Evolutionary conservation across 2,329 filamentous ascomycete genomes (phyloP), one percentile per base, ranked within the genome.

Genomic region (Trichoderma sp.): DNA sequence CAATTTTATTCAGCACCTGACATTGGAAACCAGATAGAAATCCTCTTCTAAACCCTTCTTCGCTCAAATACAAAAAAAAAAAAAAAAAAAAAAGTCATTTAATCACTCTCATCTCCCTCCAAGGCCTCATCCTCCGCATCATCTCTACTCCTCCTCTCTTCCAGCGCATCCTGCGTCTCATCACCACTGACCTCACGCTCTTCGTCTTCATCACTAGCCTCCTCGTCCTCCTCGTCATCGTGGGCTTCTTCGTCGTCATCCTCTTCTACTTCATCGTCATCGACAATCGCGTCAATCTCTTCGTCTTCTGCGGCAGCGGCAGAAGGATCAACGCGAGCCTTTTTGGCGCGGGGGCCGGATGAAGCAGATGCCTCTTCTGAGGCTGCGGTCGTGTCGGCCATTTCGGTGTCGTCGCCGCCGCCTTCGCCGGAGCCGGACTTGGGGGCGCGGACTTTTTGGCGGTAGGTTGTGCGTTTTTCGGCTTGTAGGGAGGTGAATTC

Each of bases 401-500:
- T 81, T 70, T 81, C 77, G 5, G 79, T 78, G 68, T 81, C 78
- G 49, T 72, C 75, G 16, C 73, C 46, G 46, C n/a, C 78, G 49
- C 72, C 75, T 13, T 73, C 46, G 8, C n/a, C 75, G 4, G 73
- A 74, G 49, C 75, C 76, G 3, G 75, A 74, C 79, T 91, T 92
- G 65, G 89, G 87, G 65, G 88, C 89, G 43, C 89, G 88, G 21
- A 90, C 86, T 74, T 90, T 91, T 74, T 89, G 87, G 64, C 90
- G 86, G 80, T 93, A 92, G 18, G 86, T 88, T 73, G 89, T 92
- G 64, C 91, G 89, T 80, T 94, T 94, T 68, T 90, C 89, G 24
- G 89, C 88, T 77, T 93, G 90, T 68, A 89, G 87, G 71, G 90
- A 86, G 76, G 89, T 91, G 83, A 91, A 93, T 77, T 91, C 89